A percentile compares a stretch with the other conserved stretches of the same genome.
Evolutionary conservation across 257 asterid genomes (phyloP).

Genomic region (Gentiana straminea): DNA sequence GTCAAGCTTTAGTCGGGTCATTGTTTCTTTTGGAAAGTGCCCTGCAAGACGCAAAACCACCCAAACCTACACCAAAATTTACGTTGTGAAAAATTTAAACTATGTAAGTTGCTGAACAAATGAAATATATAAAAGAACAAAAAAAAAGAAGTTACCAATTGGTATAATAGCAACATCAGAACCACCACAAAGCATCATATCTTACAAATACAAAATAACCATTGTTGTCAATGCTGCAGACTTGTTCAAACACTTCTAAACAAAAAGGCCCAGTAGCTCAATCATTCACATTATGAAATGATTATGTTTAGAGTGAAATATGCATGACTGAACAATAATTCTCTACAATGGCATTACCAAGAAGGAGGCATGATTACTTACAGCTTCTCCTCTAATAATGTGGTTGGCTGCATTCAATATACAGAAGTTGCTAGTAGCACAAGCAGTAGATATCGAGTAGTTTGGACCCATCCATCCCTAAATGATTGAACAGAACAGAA

Average conservation of each 20-base stretch:
- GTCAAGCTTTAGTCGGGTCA: conserved; percentile 39
- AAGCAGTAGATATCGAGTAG: conserved; percentile 44
- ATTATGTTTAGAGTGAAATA: no score
- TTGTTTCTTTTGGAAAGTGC: conserved; percentile 28
- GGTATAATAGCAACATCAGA: conserved; percentile 38
- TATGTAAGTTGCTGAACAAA: no score
- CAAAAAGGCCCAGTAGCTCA: no score
- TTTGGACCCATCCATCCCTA: conserved; percentile 57
- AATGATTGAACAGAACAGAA: background rate
- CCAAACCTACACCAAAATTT: conserved; percentile 22
- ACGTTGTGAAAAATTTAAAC: background rate
- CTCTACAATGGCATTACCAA: no score
- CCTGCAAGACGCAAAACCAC: conserved; percentile 39
- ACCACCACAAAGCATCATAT: conserved; percentile 47
- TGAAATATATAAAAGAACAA: background rate
- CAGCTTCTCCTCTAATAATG: conserved; percentile 33
- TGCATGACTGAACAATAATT: no score
- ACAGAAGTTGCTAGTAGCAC: conserved; percentile 45
- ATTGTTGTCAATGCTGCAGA: no score
- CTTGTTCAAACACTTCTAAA: no score
- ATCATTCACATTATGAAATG: no score
- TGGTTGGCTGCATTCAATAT: conserved; percentile 35
- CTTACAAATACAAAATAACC: conserved; percentile 22
- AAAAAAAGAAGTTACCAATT: conserved; percentile 25
- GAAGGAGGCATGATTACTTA: conserved; percentile 25